Conservation (phyloP, 371 early-diverging fungal genomes). For the Conidiobolus incongruus region DNA sequence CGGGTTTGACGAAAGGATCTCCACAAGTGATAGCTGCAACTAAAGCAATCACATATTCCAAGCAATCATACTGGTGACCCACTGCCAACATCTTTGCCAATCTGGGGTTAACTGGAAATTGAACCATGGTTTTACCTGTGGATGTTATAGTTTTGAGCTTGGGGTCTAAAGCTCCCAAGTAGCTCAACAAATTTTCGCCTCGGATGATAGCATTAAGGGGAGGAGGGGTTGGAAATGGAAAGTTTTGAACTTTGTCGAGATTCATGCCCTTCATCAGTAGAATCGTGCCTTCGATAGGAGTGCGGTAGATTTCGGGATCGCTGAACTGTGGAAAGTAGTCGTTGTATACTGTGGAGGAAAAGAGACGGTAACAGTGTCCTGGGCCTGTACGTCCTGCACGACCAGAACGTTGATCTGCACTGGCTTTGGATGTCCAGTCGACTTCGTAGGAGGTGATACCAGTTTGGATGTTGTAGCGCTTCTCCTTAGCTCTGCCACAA, state of each 20-base stretch:
- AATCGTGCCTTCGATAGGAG: conserved; percentile 87
- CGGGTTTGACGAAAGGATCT: conserved; percentile 57
- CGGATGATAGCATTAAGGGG: conserved; percentile 30
- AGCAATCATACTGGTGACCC: conserved; percentile 55
- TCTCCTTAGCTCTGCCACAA: conserved; percentile 85
- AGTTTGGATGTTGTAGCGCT: conserved; percentile 50
- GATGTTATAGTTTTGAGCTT: conserved; percentile 46
- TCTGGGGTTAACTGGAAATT: conserved; percentile 86
- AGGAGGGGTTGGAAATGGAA: conserved; percentile 90
- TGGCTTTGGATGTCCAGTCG: conserved; percentile 86
- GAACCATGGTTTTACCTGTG: conserved; percentile 70
- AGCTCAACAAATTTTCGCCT: conserved; percentile 44
- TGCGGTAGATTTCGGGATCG: conserved; percentile 81
- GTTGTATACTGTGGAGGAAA: conserved; percentile 82
- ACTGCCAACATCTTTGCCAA: conserved; percentile 85
- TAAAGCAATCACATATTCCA: conserved; percentile 70
- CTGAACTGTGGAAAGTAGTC: conserved; percentile 73
- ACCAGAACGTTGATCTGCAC: conserved; percentile 86
- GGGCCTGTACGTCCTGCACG: conserved; percentile 95
- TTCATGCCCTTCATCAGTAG: conserved; percentile 91
- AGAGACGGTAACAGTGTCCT: conserved; percentile 95
- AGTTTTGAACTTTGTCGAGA: conserved; percentile 80
- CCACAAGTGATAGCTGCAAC: conserved; percentile 82
- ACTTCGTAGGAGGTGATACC: conserved; percentile 74
- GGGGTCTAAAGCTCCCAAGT: conserved; percentile 48